Conservation (phyloP, 2,329 filamentous ascomycete species). For the Zasmidium angulare region DNA sequence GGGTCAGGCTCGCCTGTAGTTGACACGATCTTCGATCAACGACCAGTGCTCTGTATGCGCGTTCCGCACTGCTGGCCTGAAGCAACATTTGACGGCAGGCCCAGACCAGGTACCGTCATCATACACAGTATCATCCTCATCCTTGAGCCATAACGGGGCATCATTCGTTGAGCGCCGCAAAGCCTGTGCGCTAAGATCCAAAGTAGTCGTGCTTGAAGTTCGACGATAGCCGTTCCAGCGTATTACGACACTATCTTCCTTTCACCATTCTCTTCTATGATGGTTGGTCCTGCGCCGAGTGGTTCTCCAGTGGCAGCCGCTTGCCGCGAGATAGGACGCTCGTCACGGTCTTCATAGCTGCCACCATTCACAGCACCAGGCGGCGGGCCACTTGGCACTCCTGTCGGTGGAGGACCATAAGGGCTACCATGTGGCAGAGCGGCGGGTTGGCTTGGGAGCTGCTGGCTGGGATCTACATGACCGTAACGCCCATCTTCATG, state of each 20-base stretch:
- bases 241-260: neutral
- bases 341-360: slow-evolving; percentile 2
- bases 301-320: slow-evolving; percentile 2
- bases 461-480: slow-evolving; percentile 1
- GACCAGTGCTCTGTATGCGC: too few relatives aligned
- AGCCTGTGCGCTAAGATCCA: neutral
- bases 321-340: neutral
- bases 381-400: slow-evolving; percentile 14
- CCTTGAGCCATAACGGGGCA: too few relatives aligned
- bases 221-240: neutral
- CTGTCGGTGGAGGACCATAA: slow-evolving; percentile 19
- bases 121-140: too few relatives aligned
- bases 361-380: slow-evolving; percentile 6
- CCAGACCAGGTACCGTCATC: too few relatives aligned
- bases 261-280: slow-evolving; percentile 2
- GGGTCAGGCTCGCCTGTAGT: too few relatives aligned
- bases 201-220: too few relatives aligned
- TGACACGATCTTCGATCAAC: too few relatives aligned
- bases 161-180: slow-evolving; percentile 8
- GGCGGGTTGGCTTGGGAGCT: slow-evolving; percentile 6
- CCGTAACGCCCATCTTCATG: slow-evolving; percentile 9
- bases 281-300: neutral
- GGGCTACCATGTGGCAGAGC: slow-evolving; percentile 22
- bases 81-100: too few relatives aligned
- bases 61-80: too few relatives aligned